Evolutionary conservation across 2,329 filamentous ascomycete genomes (phyloP).

Genomic region (Colletotrichum euphorbiae): DNA sequence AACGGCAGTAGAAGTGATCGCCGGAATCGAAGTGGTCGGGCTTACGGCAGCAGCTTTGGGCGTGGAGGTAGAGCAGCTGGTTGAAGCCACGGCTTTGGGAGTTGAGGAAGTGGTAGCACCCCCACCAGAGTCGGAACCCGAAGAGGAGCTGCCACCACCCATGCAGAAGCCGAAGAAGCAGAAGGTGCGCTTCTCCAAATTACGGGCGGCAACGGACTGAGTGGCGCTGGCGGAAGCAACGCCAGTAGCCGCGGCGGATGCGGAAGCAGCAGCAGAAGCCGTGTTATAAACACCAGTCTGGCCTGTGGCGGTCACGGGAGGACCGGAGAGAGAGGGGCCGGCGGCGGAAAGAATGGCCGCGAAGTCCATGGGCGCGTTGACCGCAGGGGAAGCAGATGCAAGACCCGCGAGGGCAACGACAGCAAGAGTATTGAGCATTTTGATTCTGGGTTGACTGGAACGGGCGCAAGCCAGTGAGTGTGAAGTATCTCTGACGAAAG

Average conservation of each 20-base stretch:
- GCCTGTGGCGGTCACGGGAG: slow-evolving; percentile 7
- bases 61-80: not conserved
- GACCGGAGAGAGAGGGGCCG: slow-evolving; percentile 2
- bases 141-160: not conserved
- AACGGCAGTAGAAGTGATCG: slow-evolving; percentile 11
- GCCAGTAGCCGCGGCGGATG: slow-evolving; percentile 11
- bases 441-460: not conserved
- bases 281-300: slow-evolving; percentile 29
- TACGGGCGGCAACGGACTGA: slow-evolving; percentile 13
- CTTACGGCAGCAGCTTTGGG: not conserved
- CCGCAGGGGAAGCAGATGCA: slow-evolving; percentile 22
- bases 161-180: slow-evolving; percentile 21
- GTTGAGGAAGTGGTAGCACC: not conserved
- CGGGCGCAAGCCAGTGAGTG: not conserved
- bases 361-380: slow-evolving; percentile 17
- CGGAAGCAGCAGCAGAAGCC: not conserved
- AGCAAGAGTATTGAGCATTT: slow-evolving; percentile 18
- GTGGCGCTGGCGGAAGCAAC: slow-evolving; percentile 30
- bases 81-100: not conserved
- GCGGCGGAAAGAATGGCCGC: slow-evolving; percentile 13
- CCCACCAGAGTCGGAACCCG: not conserved
- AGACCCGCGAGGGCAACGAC: slow-evolving; percentile 30
- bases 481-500: not conserved
- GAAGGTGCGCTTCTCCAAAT: slow-evolving; percentile 8
- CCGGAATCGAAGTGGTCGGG: not conserved